A percentile compares a stretch with the other conserved stretches of the same genome.
Conservation (phyloP, 2,329 filamentous ascomycete genomes). For the Claviceps cyperi region DNA sequence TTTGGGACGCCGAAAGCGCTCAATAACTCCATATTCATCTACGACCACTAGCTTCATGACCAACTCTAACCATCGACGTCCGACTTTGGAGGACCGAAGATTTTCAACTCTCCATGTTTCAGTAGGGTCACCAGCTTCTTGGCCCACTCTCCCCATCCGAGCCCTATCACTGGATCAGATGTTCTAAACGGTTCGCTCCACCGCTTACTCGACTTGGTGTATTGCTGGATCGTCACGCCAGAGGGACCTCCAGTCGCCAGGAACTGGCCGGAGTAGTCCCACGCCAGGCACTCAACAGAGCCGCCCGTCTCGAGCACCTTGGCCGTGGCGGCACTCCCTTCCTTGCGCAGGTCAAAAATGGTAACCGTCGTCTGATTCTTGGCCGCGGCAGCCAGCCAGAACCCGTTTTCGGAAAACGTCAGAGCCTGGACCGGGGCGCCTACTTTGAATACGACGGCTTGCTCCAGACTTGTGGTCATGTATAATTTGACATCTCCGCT, state of each 20-base stretch:
- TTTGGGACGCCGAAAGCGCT: conserved; percentile 50
- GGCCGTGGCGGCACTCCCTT: conserved; percentile 64
- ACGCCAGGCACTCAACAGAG: conserved; percentile 60
- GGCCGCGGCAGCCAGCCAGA: conserved; percentile 77
- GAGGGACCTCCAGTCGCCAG: conserved; percentile 67
- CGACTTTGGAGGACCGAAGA: conserved; percentile 11
- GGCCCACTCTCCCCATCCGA: conserved; percentile 66
- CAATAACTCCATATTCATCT: conserved; percentile 22
- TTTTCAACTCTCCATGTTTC: conserved; percentile 54
- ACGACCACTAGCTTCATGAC: conserved; percentile 52
- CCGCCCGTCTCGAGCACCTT: conserved; percentile 80
- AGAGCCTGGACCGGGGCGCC: conserved; percentile 60
- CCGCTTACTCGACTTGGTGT: conserved; percentile 69
- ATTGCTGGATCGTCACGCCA: conserved; percentile 78
- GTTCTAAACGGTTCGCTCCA: conserved; percentile 80
- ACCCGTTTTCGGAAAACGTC: conserved; percentile 90
- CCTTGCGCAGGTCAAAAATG: conserved; percentile 85
- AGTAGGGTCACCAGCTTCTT: conserved; percentile 63
- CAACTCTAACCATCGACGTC: conserved; percentile 62
- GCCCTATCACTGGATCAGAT: conserved; percentile 55
- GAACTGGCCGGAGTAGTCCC: conserved; percentile 95
- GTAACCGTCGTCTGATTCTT: conserved; percentile 66
- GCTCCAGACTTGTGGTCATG: conserved; percentile 66
- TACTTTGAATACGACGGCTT: conserved; percentile 59
- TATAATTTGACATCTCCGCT: conserved; percentile 78